A percentile compares a stretch with the other conserved stretches of the same genome.
These are phyloP conservation scores for Quercus dentata DNA, from an alignment of 306 rosid species.

Conservation along the genomic window DNA sequence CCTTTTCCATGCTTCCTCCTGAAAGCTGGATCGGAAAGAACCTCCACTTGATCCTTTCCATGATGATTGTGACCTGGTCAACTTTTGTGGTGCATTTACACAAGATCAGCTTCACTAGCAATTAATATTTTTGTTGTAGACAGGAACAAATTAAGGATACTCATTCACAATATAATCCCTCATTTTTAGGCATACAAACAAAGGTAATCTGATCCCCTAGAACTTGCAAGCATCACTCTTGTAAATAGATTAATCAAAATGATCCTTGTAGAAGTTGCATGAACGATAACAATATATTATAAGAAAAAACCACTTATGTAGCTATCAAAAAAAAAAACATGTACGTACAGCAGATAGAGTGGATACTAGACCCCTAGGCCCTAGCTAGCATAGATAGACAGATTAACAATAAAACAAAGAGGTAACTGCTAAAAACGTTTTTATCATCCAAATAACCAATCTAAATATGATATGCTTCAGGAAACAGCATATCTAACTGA, in stretches of 20 bases:
- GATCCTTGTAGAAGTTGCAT: not conserved
- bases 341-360: not conserved
- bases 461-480: not conserved
- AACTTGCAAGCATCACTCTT: not conserved
- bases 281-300: not conserved
- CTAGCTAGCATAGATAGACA: not conserved
- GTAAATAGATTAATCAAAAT: not conserved
- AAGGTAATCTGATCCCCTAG: not conserved
- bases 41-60: slow-evolving; percentile 53
- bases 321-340: too few relatives aligned
- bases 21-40: slow-evolving; percentile 65
- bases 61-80: slow-evolving; percentile 55
- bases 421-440: not conserved
- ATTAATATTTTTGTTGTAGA: not conserved
- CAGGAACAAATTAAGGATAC: not conserved
- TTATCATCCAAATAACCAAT: not conserved
- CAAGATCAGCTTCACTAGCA: slow-evolving; percentile 31
- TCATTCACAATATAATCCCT: not conserved
- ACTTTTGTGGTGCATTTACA: slow-evolving; percentile 43
- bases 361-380: not conserved
- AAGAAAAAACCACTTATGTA: too few relatives aligned
- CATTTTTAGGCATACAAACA: too few relatives aligned
- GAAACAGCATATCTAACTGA: not conserved
- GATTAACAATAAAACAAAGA: not conserved
- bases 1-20: slow-evolving; percentile 89